These are phyloP conservation scores for Russula abietina DNA, from an alignment of 768 basidiomycete genomes.

Conservation along the genomic window DNA sequence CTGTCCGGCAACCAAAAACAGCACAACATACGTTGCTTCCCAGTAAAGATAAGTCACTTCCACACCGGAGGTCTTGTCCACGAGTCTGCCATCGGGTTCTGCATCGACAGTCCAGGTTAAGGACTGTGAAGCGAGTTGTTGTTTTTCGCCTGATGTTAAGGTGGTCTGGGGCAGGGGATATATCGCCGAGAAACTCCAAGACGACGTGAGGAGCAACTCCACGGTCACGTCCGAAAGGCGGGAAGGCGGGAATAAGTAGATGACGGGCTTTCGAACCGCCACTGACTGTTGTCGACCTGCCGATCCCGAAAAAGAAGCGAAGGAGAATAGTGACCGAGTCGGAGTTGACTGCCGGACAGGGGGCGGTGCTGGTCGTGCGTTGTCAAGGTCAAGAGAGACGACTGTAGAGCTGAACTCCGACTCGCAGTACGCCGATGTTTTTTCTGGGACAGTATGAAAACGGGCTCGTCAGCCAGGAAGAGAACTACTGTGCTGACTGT, in stretches of 20 bases:
- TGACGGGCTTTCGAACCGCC: constrained; percentile 8
- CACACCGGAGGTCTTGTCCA: constrained; percentile 1
- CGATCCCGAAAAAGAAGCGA: not conserved
- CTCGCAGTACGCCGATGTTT: not conserved
- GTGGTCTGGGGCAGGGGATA: constrained; percentile 1
- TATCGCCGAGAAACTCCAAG: constrained; percentile 12
- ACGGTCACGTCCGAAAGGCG: constrained; percentile 9
- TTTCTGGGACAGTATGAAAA: not conserved
- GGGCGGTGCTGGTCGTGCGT: too few species aligned
- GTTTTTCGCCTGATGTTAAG: not conserved
- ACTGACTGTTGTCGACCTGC: too few species aligned
- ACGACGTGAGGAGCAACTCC: not conserved
- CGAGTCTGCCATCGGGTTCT: constrained; percentile 10
- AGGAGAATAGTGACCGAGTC: not conserved
- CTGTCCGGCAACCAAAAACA: not conserved
- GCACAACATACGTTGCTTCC: constrained; percentile 13
- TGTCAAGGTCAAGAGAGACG: not conserved
- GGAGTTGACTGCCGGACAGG: too few species aligned
- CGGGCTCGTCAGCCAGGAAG: not conserved
- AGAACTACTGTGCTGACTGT: not conserved
- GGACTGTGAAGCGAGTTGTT: not conserved
- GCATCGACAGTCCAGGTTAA: constrained; percentile 12
- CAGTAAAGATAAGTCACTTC: constrained; percentile 18
- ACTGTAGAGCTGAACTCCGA: not conserved
- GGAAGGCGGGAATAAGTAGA: constrained; percentile 13